Evolutionary conservation across 2,329 filamentous ascomycete species (phyloP).

Genomic region (Colletotrichum godetiae): DNA sequence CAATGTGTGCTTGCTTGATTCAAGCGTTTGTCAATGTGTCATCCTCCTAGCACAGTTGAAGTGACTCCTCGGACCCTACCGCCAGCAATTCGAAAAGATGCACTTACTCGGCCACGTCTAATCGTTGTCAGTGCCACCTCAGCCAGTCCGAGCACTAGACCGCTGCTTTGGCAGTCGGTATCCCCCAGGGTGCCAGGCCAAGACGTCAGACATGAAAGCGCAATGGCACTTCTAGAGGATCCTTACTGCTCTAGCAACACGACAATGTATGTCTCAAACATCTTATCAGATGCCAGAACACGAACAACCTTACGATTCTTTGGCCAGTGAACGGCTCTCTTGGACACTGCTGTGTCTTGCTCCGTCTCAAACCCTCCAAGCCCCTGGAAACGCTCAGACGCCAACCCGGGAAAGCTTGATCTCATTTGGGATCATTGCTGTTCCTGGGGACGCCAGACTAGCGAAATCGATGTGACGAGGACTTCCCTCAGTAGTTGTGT

Average conservation of each 20-base stretch:
- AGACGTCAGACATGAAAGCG: conserved; percentile 12
- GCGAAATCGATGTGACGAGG: not conserved
- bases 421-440: not conserved
- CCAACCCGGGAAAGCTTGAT: conserved; percentile 22
- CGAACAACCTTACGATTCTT: not conserved
- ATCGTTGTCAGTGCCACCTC: conserved; percentile 14
- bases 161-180: conserved; percentile 12
- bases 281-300: conserved; percentile 19
- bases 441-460: conserved; percentile 3
- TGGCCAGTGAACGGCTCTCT: not conserved
- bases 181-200: not conserved
- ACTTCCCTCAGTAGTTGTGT: too few species aligned
- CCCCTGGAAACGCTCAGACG: conserved; percentile 20
- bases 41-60: conserved; percentile 1
- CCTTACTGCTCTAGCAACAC: not conserved
- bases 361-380: conserved; percentile 18
- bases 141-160: not conserved
- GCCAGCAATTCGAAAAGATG: conserved; percentile 7
- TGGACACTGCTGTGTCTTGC: conserved; percentile 11
- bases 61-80: conserved; percentile 9
- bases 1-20: conserved; percentile 11
- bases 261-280: conserved; percentile 26
- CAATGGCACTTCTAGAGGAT: not conserved
- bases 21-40: conserved; percentile 21
- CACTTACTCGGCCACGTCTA: not conserved